A percentile compares a stretch with the other conserved stretches of the same genome.
These are phyloP conservation scores for Didymella glomerata DNA, from an alignment of 2,329 filamentous ascomycete genomes.

Conservation along the genomic window DNA sequence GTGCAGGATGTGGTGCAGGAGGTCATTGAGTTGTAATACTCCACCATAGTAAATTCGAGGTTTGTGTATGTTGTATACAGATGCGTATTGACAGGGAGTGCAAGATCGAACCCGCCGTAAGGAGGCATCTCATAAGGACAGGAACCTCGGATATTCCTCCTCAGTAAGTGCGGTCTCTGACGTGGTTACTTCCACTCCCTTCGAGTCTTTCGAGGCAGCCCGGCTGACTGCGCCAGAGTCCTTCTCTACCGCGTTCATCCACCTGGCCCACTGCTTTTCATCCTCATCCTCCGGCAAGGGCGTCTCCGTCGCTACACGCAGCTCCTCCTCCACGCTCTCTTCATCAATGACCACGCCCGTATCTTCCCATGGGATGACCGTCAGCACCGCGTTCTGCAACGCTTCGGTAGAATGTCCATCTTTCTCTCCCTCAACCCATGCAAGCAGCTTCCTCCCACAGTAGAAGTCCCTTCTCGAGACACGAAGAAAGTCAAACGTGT, in stretches of 20 bases:
- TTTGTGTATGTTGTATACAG: not conserved
- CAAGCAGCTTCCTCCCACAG: not conserved
- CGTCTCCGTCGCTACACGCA: not conserved
- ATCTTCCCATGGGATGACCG: not conserved
- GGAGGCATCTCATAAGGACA: not conserved
- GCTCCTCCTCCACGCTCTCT: not conserved
- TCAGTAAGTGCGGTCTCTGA: too few relatives aligned
- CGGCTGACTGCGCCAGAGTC: not conserved
- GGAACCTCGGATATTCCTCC: not conserved
- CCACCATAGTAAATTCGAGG: not conserved
- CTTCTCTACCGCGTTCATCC: not conserved
- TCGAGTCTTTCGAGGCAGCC: not conserved
- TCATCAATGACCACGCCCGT: not conserved
- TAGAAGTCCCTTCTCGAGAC: not conserved
- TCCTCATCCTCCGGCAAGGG: not conserved
- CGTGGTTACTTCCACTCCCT: too few relatives aligned
- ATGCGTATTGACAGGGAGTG: not conserved
- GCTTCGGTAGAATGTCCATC: not conserved
- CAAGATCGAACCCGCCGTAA: not conserved
- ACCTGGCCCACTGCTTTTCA: not conserved
- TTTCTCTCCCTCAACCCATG: not conserved
- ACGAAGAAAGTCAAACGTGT: not conserved
- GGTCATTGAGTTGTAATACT: constrained; percentile 37
- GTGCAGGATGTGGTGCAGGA: constrained; percentile 28
- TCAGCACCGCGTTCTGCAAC: not conserved